Percentiles rank a stretch among this genome's conserved stretches.
phyloP scores from a whole-genome alignment of 2,329 filamentous ascomycete genomes.

The Fonsecaea pugnacius region DNA sequence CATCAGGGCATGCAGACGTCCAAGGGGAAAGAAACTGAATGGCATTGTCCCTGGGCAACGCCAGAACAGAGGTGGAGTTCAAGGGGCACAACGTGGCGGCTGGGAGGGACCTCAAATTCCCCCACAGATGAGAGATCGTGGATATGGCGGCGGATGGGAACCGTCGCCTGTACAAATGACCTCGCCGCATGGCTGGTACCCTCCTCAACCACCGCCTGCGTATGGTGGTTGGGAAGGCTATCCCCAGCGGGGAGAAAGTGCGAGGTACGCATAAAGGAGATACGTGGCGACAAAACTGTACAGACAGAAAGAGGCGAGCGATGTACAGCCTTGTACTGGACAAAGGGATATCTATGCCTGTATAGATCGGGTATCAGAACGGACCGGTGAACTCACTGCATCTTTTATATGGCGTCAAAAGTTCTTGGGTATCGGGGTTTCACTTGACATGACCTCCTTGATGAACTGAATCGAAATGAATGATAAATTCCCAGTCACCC shows the following conservation, averaged over 20 bases:
- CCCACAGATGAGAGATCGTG: constrained; percentile 33
- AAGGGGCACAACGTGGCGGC: constrained; percentile 15
- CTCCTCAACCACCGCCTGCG: constrained; percentile 32
- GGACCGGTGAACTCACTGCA: constrained; percentile 12
- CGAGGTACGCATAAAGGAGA: constrained; percentile 32
- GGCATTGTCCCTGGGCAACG: constrained; percentile 14
- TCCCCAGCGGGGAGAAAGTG: constrained; percentile 24
- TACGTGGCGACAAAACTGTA: background rate
- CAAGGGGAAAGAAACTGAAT: constrained; percentile 20
- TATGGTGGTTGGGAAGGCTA: constrained; percentile 25
- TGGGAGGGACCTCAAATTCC: constrained; percentile 37
- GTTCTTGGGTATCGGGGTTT: background rate
- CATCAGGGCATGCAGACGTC: constrained; percentile 58
- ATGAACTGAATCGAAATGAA: constrained; percentile 10
- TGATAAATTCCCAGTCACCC: background rate
- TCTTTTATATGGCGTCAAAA: constrained; percentile 19
- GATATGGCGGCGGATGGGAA: constrained; percentile 32
- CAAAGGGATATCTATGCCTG: constrained; percentile 4
- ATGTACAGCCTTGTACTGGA: constrained; percentile 3
- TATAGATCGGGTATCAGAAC: background rate
- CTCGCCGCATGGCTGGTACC: constrained; percentile 29
- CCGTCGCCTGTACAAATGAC: constrained; percentile 17
- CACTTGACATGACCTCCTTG: constrained; percentile 8
- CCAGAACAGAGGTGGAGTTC: constrained; percentile 5
- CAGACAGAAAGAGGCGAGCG: background rate